Evolutionary conservation across 371 early-diverging fungal species (phyloP).

Genomic region (Umbelopsis sp.): DNA sequence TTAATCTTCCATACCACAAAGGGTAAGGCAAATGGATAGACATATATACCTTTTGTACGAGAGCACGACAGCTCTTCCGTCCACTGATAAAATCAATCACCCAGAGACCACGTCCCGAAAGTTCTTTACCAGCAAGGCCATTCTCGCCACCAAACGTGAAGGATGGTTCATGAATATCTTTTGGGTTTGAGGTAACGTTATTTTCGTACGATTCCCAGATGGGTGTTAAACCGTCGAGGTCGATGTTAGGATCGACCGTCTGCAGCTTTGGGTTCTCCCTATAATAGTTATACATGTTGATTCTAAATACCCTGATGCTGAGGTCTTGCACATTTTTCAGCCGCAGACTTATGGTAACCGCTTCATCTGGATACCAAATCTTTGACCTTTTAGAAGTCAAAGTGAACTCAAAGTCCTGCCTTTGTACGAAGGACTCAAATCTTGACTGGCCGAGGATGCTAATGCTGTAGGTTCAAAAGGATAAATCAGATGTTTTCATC

Average conservation of each 20-base stretch:
- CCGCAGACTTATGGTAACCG: conserved; percentile 24
- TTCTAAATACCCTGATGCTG: conserved; percentile 43
- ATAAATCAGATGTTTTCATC: background rate
- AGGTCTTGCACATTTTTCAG: conserved; percentile 42
- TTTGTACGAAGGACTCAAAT: conserved; percentile 26
- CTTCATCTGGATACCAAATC: conserved; percentile 26
- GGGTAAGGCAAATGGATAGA: background rate
- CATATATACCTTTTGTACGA: conserved; percentile 43
- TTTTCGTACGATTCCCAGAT: conserved; percentile 41
- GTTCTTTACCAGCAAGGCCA: conserved; percentile 30
- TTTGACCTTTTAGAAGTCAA: conserved; percentile 21
- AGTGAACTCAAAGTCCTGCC: conserved; percentile 28
- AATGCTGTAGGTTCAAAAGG: conserved; percentile 1
- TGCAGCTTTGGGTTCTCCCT: conserved; percentile 13
- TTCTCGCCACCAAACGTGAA: conserved; percentile 31
- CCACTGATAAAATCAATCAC: conserved; percentile 52
- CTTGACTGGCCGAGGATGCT: conserved; percentile 16
- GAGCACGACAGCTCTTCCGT: conserved; percentile 38
- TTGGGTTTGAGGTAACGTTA: conserved; percentile 8
- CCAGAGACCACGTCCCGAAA: conserved; percentile 50
- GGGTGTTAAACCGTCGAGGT: conserved; percentile 47
- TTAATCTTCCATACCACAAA: background rate
- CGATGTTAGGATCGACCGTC: conserved; percentile 24
- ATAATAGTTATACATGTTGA: conserved; percentile 47
- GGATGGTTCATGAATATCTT: conserved; percentile 6